phyloP scores from a whole-genome alignment of 1,284 basidiomycete species.

The Fereydounia khargensis region DNA sequence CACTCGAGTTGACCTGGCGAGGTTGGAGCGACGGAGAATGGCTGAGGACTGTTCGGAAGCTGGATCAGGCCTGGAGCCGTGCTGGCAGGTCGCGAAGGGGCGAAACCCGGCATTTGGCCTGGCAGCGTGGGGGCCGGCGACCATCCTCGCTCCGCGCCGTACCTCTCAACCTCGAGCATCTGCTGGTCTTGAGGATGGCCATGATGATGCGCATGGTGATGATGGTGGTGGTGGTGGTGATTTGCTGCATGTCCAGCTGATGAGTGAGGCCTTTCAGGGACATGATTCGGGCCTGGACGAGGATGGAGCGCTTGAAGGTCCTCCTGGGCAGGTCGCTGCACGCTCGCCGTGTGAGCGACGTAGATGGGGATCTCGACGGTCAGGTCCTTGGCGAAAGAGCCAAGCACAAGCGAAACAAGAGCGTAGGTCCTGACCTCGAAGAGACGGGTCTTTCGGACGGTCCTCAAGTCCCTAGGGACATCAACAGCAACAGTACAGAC shows the following conservation, averaged over 20 bases:
- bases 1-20: constrained; percentile 13
- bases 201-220: constrained; percentile 1
- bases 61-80: constrained; percentile 32
- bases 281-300: constrained; percentile 3
- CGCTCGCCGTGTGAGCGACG: constrained; percentile 40
- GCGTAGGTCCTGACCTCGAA: constrained; percentile 42
- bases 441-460: constrained; percentile 43
- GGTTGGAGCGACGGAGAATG: constrained; percentile 11
- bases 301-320: constrained; percentile 5
- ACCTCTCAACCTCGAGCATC: constrained; percentile 25
- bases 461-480: constrained; percentile 39
- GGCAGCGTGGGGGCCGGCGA: constrained; percentile 35
- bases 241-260: constrained; percentile 8
- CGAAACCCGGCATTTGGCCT: neutral
- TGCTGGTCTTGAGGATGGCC: constrained; percentile 9
- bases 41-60: constrained; percentile 20
- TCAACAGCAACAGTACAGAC: constrained; percentile 43
- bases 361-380: constrained; percentile 45
- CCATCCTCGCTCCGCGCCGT: constrained; percentile 42
- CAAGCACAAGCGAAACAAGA: constrained; percentile 37
- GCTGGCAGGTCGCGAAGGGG: constrained; percentile 20
- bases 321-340: constrained; percentile 10
- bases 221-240: constrained; percentile 3
- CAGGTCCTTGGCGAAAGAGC: constrained; percentile 49
- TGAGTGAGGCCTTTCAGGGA: constrained; percentile 21